A percentile compares a stretch with the other conserved stretches of the same genome.
phyloP scores from a whole-genome alignment of 352 stramenopile species.

The Pythium dissotocum region DNA sequence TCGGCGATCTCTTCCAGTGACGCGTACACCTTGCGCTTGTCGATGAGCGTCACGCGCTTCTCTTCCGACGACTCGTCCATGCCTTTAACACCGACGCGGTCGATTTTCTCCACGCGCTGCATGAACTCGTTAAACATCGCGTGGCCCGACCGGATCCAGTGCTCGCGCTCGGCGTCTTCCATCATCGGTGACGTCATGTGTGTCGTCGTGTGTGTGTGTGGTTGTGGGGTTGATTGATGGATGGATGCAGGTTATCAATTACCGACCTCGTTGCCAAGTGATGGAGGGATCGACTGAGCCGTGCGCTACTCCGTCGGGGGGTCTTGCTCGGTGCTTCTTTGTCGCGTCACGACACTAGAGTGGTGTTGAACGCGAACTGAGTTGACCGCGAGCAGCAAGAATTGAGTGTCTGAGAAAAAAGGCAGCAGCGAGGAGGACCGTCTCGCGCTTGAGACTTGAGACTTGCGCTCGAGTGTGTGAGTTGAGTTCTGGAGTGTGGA shows the following conservation, averaged over 20 bases:
- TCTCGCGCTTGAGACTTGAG: too few relatives aligned
- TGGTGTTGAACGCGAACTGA: background rate
- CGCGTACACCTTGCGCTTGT: conserved; percentile 55
- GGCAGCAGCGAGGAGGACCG: too few relatives aligned
- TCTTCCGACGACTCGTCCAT: conserved; percentile 31
- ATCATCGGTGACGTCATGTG: conserved; percentile 8
- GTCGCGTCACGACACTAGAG: background rate
- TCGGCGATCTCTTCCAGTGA: conserved; percentile 70
- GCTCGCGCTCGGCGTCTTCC: conserved; percentile 19
- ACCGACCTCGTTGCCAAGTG: too few relatives aligned
- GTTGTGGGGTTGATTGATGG: too few relatives aligned
- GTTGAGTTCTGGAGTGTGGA: too few relatives aligned
- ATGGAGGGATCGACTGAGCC: too few relatives aligned
- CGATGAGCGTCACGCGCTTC: conserved; percentile 52
- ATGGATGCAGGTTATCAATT: too few relatives aligned
- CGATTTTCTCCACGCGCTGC: conserved; percentile 26
- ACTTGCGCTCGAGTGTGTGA: too few relatives aligned
- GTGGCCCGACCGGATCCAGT: conserved; percentile 25
- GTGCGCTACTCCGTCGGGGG: too few relatives aligned
- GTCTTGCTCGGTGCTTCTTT: background rate
- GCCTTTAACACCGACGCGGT: conserved; percentile 26
- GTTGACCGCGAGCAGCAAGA: too few relatives aligned
- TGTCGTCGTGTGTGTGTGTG: background rate
- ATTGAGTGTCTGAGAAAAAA: too few relatives aligned
- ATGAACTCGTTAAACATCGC: conserved; percentile 30